Conservation (phyloP, 495 filamentous ascomycete genomes). For the Daldinia grandis region DNA sequence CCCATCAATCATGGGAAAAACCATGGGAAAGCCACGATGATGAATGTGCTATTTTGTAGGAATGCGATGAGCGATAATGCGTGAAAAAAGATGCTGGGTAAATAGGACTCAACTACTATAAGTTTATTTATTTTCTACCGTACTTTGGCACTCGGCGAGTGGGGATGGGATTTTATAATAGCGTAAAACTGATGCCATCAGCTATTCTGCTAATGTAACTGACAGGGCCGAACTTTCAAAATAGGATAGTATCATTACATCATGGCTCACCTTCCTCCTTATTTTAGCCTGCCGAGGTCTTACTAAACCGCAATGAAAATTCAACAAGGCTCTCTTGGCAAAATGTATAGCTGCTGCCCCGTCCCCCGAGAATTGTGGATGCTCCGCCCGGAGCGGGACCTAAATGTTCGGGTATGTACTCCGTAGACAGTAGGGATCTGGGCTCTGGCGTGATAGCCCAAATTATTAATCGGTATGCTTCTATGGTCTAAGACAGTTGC, state of each 20-base stretch:
- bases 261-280: slow-evolving; percentile 14
- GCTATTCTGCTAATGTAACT: neutral
- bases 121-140: slow-evolving; percentile 10
- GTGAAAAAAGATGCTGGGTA: slow-evolving; percentile 11
- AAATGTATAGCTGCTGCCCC: slow-evolving; percentile 13
- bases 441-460: neutral
- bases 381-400: slow-evolving; percentile 40
- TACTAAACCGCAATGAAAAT: slow-evolving; percentile 20
- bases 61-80: slow-evolving; percentile 31
- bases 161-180: neutral
- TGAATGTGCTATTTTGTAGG: slow-evolving; percentile 24
- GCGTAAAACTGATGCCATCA: neutral
- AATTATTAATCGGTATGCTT: neutral
- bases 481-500: neutral
- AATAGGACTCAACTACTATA: slow-evolving; percentile 13
- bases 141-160: neutral
- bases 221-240: neutral
- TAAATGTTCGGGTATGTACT: slow-evolving; percentile 30
- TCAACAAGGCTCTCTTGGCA: slow-evolving; percentile 9
- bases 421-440: slow-evolving; percentile 32
- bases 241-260: slow-evolving; percentile 31
- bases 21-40: slow-evolving; percentile 35
- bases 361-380: slow-evolving; percentile 34
- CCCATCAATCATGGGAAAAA: slow-evolving; percentile 31
- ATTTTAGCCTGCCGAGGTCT: slow-evolving; percentile 30